phyloP scores from a whole-genome alignment of 352 stramenopile species.

The Pythium pyrilobum region DNA sequence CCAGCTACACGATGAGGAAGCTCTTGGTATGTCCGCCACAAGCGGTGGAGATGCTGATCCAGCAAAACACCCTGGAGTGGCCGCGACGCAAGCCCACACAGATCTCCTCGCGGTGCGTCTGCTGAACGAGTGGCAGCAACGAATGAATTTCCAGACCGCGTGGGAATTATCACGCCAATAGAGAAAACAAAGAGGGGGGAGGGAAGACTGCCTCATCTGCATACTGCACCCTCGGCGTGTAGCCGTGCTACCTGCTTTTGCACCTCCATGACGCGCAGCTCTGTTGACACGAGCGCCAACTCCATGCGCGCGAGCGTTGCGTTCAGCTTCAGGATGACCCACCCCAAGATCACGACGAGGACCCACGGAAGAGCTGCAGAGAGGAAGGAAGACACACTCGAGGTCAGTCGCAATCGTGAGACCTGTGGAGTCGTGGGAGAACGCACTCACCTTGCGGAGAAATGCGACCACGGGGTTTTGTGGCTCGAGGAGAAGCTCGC shows the following conservation, averaged over 20 bases:
- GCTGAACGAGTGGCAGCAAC: constrained; percentile 10
- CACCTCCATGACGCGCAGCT: constrained; percentile 11
- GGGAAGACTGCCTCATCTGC: constrained; percentile 12
- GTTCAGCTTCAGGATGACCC: constrained; percentile 57
- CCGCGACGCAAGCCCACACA: constrained; percentile 1
- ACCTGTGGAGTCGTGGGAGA: no score
- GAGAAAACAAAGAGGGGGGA: no score
- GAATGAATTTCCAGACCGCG: constrained; percentile 14
- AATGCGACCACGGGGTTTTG: constrained; percentile 15
- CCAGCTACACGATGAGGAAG: background rate
- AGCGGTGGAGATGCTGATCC: no score
- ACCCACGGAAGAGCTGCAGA: constrained; percentile 50
- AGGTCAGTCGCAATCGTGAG: no score
- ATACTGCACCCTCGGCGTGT: constrained; percentile 1
- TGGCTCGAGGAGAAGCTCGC: constrained; percentile 4
- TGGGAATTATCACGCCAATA: background rate
- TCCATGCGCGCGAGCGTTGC: constrained; percentile 59
- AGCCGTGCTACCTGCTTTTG: constrained; percentile 10
- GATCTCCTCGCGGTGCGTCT: constrained; percentile 8
- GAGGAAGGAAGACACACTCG: background rate
- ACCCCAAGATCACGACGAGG: constrained; percentile 50
- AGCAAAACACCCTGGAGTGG: no score
- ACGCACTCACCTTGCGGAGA: constrained; percentile 13
- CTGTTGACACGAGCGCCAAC: constrained; percentile 35
- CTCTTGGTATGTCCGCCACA: no score